These are phyloP conservation scores for Acanthamoeba castellanii DNA, from an alignment of 208 protist genomes.

Conservation along the genomic window DNA sequence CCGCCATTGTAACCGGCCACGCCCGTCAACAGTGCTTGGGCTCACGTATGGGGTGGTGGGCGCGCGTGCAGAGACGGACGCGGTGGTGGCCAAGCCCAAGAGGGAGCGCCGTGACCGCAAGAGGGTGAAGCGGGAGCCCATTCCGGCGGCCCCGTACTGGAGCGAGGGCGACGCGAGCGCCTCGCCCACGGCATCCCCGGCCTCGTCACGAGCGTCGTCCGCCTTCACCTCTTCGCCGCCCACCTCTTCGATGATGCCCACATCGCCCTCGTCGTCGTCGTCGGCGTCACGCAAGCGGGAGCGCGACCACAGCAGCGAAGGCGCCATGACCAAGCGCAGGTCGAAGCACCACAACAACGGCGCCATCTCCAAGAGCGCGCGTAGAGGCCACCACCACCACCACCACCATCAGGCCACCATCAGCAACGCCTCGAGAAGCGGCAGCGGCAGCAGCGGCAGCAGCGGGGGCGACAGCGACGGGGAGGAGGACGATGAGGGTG, in stretches of 20 bases:
- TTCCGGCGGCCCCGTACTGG: background rate
- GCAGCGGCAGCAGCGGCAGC: background rate
- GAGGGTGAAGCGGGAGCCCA: constrained; percentile 10
- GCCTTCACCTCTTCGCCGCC: background rate
- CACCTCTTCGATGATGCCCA: background rate
- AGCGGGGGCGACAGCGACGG: background rate
- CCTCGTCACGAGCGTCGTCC: background rate
- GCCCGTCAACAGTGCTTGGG: too few relatives aligned
- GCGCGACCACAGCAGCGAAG: background rate
- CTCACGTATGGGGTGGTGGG: too few relatives aligned
- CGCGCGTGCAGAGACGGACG: background rate
- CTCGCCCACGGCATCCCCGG: background rate
- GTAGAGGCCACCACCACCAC: background rate
- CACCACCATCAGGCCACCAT: background rate
- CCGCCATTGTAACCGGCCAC: background rate
- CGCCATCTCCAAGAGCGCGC: background rate
- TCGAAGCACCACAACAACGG: background rate
- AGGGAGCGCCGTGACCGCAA: background rate
- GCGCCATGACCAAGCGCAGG: constrained; percentile 7
- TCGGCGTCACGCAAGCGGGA: background rate
- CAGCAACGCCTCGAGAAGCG: background rate
- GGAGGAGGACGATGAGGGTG: background rate
- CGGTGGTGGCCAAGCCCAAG: background rate
- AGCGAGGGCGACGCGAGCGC: background rate
- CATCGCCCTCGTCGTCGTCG: background rate